Evolutionary conservation across 2,329 filamentous ascomycete species (phyloP).

Genomic region (Xylariaceae sp.): DNA sequence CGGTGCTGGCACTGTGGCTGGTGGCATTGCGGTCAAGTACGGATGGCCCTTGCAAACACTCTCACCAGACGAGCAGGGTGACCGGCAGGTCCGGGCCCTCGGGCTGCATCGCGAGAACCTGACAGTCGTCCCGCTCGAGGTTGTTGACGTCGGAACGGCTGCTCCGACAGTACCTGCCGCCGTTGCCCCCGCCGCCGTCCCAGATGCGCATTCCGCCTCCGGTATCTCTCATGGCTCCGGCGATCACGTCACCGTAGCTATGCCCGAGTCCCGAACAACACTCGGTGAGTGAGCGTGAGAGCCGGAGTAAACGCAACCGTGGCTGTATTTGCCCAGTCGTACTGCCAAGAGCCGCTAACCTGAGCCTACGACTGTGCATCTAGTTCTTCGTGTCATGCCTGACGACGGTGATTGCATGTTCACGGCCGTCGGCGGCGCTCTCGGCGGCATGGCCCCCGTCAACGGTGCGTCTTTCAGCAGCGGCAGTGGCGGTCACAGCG

Average conservation of each 20-base stretch:
- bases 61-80: constrained; percentile 48
- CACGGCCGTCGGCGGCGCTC: constrained; percentile 74
- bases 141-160: constrained; percentile 2
- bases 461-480: constrained; percentile 4
- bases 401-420: constrained; percentile 96
- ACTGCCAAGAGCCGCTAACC: too few relatives aligned
- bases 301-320: neutral
- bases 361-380: neutral
- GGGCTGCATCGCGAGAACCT: constrained; percentile 47
- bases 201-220: constrained; percentile 8
- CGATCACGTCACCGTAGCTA: constrained; percentile 42
- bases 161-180: constrained; percentile 1
- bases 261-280: constrained; percentile 46
- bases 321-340: neutral
- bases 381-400: constrained; percentile 86
- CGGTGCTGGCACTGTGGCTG: constrained; percentile 49
- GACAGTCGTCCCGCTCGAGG: constrained; percentile 42
- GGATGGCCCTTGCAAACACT: constrained; percentile 75
- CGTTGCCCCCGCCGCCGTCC: neutral
- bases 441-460: constrained; percentile 46
- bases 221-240: constrained; percentile 28
- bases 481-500: too few relatives aligned
- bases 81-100: constrained; percentile 43
- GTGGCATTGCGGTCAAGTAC: constrained; percentile 71
- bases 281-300: constrained; percentile 34